Base-by-base conservation (phyloP, 2,329 filamentous ascomycete species). In the Clonostachys sp. region DNA sequence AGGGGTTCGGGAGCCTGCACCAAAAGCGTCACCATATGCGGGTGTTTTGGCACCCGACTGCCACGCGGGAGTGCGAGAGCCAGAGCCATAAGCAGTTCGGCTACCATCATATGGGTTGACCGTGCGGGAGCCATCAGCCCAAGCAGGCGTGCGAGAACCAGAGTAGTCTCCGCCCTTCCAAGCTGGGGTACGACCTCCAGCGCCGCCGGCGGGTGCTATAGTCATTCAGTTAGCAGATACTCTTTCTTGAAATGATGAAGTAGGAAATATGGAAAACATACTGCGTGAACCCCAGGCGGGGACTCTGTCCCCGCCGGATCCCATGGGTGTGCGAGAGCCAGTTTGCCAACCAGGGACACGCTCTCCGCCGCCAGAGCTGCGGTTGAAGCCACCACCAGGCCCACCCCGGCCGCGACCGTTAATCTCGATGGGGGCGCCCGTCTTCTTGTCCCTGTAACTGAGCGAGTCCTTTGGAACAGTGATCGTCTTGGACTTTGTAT, bases 401-500 rank as follows among this genome's bases (percentile, higher is more conserved):
- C 66, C 66, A 17, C 68, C 69, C 42, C 75, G 74, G 17, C 75
- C 73, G 46, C 69, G 70, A 45, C 70, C 67, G 48, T 80, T 80
- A 48, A 89, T 82, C 54, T 91, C 86, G 51, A 95, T 86, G n/a
- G 79, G 80, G 48, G 84, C 81, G 42, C 91, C 91, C 5, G 87
- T 92, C 47, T 86, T 68, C 52, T 81, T 88, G 73, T 99, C 92
- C 65, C 92, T 91, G 69, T 95, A 87, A 20, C 81, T 81, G n/a
- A 99, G 72, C 48, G 86, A 81, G 12, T 87, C 84, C 62, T 95
- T 95, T 17, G 84, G 80, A 35, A 97, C 82, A 8, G 86, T 91
- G 51, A 97, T 83, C 14, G 89, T 87, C 74, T 96, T 97, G 70
- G 85, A 89, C 73, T 95, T 96, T 6, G 91, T 91, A 63, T 97